phyloP scores from a whole-genome alignment of 805 yeast genomes.

The Nakazawaea anatomiae region DNA sequence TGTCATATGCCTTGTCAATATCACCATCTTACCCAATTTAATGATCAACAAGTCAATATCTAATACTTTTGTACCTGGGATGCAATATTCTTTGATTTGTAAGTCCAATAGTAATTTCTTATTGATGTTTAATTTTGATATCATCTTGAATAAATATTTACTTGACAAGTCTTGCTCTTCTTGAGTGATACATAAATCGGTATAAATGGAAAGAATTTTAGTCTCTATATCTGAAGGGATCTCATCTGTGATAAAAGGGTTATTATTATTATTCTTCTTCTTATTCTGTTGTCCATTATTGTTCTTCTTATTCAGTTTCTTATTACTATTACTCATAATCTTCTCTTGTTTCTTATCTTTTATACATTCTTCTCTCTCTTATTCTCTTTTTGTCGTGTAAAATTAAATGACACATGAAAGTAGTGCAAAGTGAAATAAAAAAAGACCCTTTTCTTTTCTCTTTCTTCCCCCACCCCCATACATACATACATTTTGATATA shows the following conservation, averaged over 20 bases:
- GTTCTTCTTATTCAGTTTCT: neutral
- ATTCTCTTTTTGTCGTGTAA: no score
- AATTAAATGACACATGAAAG: no score
- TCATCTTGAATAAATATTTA: slow-evolving; percentile 1
- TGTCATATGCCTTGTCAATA: neutral
- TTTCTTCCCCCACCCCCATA: no score
- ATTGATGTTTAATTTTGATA: neutral
- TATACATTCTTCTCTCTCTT: neutral
- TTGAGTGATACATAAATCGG: slow-evolving; percentile 2
- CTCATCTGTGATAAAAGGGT: neutral
- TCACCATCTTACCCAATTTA: neutral
- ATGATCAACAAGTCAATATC: slow-evolving; percentile 5
- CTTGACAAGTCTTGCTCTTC: slow-evolving; percentile 4
- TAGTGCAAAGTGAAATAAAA: no score
- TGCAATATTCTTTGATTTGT: neutral
- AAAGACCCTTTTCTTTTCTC: no score
- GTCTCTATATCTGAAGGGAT: slow-evolving; percentile 5
- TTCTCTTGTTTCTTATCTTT: neutral
- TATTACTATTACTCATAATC: neutral
- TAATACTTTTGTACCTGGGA: slow-evolving; percentile 4
- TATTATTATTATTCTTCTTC: neutral
- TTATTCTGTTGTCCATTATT: neutral
- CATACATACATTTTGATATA: no score
- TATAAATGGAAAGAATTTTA: neutral
- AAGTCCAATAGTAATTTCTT: neutral